A percentile compares a stretch with the other conserved stretches of the same genome.
phyloP scores from a whole-genome alignment of 108 stramenopile species.

The Stephanodiscus minutulus region DNA sequence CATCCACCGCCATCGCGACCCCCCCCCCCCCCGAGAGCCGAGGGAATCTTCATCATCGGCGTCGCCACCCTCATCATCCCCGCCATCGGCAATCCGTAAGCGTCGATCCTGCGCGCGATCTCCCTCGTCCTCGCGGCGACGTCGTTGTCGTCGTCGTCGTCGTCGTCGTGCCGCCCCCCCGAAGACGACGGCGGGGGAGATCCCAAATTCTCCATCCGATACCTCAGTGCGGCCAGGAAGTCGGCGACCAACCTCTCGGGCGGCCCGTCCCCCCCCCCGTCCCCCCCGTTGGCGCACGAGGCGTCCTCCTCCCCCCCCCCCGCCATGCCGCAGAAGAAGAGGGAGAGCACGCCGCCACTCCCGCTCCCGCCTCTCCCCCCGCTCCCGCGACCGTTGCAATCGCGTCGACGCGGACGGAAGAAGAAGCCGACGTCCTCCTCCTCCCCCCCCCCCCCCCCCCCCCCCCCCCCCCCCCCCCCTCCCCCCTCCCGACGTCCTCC shows the following conservation, averaged over 20 bases:
- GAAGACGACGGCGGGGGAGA: too few relatives aligned
- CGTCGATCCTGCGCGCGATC: slow-evolving; percentile 31
- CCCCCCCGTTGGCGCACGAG: not conserved
- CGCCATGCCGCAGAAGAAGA: not conserved
- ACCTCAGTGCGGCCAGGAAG: not conserved
- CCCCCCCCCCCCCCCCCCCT: too few relatives aligned
- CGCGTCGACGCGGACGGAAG: too few relatives aligned
- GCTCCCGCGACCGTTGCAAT: too few relatives aligned
- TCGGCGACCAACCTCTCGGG: not conserved
- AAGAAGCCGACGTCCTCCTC: not conserved
- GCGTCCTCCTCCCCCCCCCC: not conserved
- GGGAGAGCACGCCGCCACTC: not conserved
- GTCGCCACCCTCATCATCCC: not conserved
- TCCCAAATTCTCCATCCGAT: not conserved
- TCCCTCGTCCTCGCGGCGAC: slow-evolving; percentile 26
- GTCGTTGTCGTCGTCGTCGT: slow-evolving; percentile 19
- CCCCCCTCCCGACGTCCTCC: too few relatives aligned
- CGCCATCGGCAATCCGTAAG: slow-evolving; percentile 38
- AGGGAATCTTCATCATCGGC: not conserved
- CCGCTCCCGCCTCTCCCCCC: too few relatives aligned
- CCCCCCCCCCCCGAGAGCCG: not conserved
- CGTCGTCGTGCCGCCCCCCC: too few relatives aligned
- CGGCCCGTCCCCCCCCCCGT: not conserved
- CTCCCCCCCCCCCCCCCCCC: too few relatives aligned
- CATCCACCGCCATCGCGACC: not conserved